phyloP scores from a whole-genome alignment of 129 eudicot species.

The Saussurea involucrata region DNA sequence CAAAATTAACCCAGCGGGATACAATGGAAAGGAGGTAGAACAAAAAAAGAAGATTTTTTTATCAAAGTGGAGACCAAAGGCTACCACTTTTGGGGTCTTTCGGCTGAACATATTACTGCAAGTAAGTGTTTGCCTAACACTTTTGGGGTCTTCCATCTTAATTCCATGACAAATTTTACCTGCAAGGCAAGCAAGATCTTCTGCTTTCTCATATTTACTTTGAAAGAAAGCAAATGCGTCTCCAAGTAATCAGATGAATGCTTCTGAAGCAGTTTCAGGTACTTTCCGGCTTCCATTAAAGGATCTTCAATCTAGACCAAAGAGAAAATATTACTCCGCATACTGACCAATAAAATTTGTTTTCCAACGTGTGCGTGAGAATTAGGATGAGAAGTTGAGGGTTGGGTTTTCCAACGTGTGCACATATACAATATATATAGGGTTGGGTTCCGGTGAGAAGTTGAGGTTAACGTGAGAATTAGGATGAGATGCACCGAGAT shows the following conservation, averaged over 20 bases:
- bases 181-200: slow-evolving; percentile 83
- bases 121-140: not conserved
- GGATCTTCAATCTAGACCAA: slow-evolving; percentile 80
- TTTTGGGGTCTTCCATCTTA: too few species aligned
- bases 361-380: not conserved
- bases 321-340: not conserved
- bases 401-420: too few species aligned
- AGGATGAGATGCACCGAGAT: too few species aligned
- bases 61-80: not conserved
- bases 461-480: too few species aligned
- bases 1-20: not conserved
- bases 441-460: too few species aligned
- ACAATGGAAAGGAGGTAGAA: not conserved
- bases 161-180: slow-evolving; percentile 31
- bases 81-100: not conserved
- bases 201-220: slow-evolving; percentile 91
- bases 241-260: slow-evolving; percentile 84
- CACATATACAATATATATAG: not conserved
- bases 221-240: slow-evolving; percentile 91
- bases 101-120: not conserved
- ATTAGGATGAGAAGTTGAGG: too few species aligned
- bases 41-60: not conserved
- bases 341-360: not conserved
- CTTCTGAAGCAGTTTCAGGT: slow-evolving; percentile 87
- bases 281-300: slow-evolving; percentile 85